phyloP scores from a whole-genome alignment of 257 asterid species.

The Verbena officinalis region DNA sequence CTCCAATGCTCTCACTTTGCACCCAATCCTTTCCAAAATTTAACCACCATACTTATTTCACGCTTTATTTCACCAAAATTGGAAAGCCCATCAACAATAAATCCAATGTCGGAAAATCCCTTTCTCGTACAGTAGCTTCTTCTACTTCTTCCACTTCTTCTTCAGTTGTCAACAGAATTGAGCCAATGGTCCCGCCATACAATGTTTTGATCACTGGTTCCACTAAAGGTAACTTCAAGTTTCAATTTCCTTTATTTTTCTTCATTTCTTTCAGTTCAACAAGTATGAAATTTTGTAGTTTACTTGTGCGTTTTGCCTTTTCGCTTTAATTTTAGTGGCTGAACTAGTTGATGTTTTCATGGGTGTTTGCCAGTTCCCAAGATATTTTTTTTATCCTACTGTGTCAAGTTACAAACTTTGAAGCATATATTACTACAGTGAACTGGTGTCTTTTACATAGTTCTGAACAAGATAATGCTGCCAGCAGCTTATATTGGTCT shows the following conservation, averaged over 20 bases:
- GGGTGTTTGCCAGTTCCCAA: background rate
- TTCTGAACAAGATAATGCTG: background rate
- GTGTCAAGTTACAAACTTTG: background rate
- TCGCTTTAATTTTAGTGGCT: background rate
- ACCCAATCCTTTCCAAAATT: conserved; percentile 27
- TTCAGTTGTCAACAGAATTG: conserved; percentile 25
- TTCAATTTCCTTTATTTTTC: background rate
- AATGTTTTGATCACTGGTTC: conserved; percentile 89
- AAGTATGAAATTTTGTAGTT: background rate
- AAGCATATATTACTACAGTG: background rate
- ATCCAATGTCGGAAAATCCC: conserved; percentile 23
- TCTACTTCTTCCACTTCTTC: conserved; percentile 36
- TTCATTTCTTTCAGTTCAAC: background rate
- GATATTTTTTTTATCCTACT: background rate
- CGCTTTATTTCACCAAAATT: conserved; percentile 25
- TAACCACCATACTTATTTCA: conserved; percentile 9
- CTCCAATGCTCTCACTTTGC: conserved; percentile 24
- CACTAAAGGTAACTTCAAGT: conserved; percentile 58
- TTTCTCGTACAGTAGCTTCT: conserved; percentile 13
- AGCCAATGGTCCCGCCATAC: conserved; percentile 79
- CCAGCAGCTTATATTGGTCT: background rate
- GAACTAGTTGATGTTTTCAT: background rate
- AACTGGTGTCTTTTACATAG: background rate
- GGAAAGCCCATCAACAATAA: conserved; percentile 13
- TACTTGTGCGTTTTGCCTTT: background rate